Conservation (phyloP, 257 asterid species). For the Verbascum thapsus region DNA sequence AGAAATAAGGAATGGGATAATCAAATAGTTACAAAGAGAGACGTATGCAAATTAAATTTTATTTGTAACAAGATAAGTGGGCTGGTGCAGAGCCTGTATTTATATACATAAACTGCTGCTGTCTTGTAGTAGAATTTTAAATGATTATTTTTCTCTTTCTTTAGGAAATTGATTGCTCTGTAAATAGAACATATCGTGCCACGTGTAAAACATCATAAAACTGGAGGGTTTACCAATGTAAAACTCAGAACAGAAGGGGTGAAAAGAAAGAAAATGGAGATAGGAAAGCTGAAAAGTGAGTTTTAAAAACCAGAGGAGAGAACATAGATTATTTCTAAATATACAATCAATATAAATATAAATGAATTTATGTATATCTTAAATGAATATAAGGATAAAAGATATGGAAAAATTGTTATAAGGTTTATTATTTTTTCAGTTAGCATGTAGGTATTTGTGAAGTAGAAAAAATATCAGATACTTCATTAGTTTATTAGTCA, state of each 20-base stretch:
- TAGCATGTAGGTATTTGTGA: no score
- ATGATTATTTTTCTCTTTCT: neutral
- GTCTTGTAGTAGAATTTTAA: slow-evolving; percentile 29
- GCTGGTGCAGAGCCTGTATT: slow-evolving; percentile 40
- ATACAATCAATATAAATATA: no score
- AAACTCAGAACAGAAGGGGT: neutral
- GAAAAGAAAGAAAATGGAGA: neutral
- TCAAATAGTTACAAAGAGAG: slow-evolving; percentile 28
- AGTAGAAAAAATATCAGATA: no score
- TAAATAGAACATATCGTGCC: slow-evolving; percentile 10
- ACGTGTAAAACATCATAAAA: slow-evolving; percentile 14
- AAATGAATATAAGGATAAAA: no score
- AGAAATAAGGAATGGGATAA: slow-evolving; percentile 16
- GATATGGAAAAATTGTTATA: no score
- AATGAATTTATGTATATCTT: no score
- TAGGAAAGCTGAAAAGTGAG: neutral
- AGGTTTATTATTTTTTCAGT: no score
- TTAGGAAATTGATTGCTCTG: neutral
- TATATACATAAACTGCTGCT: slow-evolving; percentile 25
- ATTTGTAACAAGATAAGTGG: slow-evolving; percentile 41
- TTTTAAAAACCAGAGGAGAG: neutral
- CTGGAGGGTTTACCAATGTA: neutral
- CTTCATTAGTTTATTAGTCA: no score
- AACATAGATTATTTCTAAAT: neutral
- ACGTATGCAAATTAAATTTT: slow-evolving; percentile 35